A percentile compares a stretch with the other conserved stretches of the same genome.
Evolutionary conservation across 176 grass and related monocot genomes (phyloP).

Genomic region (Oryza officinalis): DNA sequence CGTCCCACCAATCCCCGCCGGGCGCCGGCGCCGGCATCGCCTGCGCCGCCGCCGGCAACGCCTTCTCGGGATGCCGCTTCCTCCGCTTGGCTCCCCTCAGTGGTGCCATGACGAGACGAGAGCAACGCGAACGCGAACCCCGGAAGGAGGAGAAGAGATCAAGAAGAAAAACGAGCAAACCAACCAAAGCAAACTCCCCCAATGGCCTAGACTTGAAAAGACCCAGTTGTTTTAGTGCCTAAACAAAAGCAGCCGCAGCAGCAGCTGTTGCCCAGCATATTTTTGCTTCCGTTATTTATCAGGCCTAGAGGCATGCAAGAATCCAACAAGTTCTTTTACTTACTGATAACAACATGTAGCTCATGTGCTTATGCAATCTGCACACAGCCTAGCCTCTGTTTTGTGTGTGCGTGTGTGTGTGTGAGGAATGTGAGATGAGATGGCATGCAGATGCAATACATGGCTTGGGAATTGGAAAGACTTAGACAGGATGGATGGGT

Average conservation of each 20-base stretch:
- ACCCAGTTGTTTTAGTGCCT: conserved; percentile 18
- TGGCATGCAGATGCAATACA: neutral
- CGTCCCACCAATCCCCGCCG: conserved; percentile 69
- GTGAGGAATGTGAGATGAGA: neutral
- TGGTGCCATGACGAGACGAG: conserved; percentile 53
- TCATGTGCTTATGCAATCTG: no score
- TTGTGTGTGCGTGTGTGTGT: no score
- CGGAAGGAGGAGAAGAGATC: conserved; percentile 34
- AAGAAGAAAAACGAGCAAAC: conserved; percentile 16
- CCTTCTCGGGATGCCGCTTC: conserved; percentile 47
- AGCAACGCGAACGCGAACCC: conserved; percentile 3
- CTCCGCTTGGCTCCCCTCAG: conserved; percentile 63
- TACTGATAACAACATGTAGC: neutral
- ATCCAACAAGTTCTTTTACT: neutral
- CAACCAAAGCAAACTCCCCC: conserved; percentile 23
- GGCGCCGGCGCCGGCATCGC: conserved; percentile 28
- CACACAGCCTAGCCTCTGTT: neutral
- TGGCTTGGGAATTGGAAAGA: neutral
- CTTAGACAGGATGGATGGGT: conserved; percentile 6
- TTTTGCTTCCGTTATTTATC: neutral
- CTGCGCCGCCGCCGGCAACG: conserved; percentile 31
- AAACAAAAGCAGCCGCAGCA: neutral
- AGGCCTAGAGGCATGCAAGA: conserved; percentile 30
- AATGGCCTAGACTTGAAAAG: conserved; percentile 24
- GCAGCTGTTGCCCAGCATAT: neutral